phyloP scores from a whole-genome alignment of 2,329 filamentous ascomycete genomes.

The Sarocladium kiliense region DNA sequence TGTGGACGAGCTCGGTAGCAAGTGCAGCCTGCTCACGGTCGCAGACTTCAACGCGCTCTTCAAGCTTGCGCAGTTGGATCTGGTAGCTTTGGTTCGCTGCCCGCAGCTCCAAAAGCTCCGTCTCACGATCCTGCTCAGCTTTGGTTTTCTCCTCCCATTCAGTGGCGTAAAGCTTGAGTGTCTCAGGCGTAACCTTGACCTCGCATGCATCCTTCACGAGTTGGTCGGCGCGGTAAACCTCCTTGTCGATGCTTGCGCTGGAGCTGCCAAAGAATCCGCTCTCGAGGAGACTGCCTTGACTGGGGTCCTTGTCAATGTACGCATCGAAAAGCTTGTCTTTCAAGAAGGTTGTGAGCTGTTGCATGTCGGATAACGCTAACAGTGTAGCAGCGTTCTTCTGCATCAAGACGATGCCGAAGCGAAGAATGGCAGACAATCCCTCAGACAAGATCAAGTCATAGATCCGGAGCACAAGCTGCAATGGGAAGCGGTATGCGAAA shows the following conservation, averaged over 20 bases:
- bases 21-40: slow-evolving; percentile 88
- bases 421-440: slow-evolving; percentile 86
- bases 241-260: slow-evolving; percentile 84
- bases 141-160: slow-evolving; percentile 93
- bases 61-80: slow-evolving; percentile 75
- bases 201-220: slow-evolving; percentile 90
- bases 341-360: slow-evolving; percentile 78
- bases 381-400: slow-evolving; percentile 81
- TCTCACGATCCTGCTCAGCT: slow-evolving; percentile 75
- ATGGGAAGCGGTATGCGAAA: slow-evolving; percentile 96
- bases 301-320: slow-evolving; percentile 92
- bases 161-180: slow-evolving; percentile 70
- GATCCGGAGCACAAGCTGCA: slow-evolving; percentile 92
- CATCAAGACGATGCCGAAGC: slow-evolving; percentile 94
- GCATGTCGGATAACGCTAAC: slow-evolving; percentile 86
- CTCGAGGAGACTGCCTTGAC: slow-evolving; percentile 87
- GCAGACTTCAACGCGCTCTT: slow-evolving; percentile 81
- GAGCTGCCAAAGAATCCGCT: slow-evolving; percentile 96
- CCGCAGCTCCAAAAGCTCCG: slow-evolving; percentile 71
- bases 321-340: slow-evolving; percentile 95
- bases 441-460: slow-evolving; percentile 95
- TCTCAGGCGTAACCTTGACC: slow-evolving; percentile 76
- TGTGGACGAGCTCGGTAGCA: slow-evolving; percentile 84
- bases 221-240: slow-evolving; percentile 90
- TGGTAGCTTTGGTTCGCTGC: slow-evolving; percentile 61